A percentile compares a stretch with the other conserved stretches of the same genome.
phyloP scores from a whole-genome alignment of 352 stramenopile species.

The Peronospora tabacina region DNA sequence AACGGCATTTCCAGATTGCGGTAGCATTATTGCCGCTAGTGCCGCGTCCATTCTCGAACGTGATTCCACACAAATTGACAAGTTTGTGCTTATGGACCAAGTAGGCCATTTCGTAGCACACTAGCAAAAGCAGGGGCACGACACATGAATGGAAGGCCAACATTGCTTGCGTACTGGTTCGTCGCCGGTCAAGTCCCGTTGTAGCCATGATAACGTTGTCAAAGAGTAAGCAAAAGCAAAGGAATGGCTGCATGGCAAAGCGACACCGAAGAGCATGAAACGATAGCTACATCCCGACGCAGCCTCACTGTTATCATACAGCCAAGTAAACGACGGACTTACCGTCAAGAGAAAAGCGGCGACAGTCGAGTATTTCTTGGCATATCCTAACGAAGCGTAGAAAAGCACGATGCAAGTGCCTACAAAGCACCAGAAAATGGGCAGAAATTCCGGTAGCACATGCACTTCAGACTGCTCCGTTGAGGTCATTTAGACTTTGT shows the following conservation, averaged over 20 bases:
- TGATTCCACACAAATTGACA: slow-evolving; percentile 88
- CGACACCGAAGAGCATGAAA: slow-evolving; percentile 1
- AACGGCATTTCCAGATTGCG: slow-evolving; percentile 16
- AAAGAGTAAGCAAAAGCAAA: slow-evolving; percentile 71
- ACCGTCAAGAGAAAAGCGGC: slow-evolving; percentile 74
- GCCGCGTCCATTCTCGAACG: slow-evolving; percentile 64
- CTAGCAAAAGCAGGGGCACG: slow-evolving; percentile 76
- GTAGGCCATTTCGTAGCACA: slow-evolving; percentile 88
- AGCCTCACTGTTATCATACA: no score
- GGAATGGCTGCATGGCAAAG: slow-evolving; percentile 46
- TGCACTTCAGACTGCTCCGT: slow-evolving; percentile 32
- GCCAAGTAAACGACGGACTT: slow-evolving; percentile 8
- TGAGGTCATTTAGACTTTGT: slow-evolving; percentile 8
- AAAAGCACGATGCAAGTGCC: slow-evolving; percentile 53
- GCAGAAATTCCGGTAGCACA: slow-evolving; percentile 41
- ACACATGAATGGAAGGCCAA: slow-evolving; percentile 77
- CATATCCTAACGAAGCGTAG: slow-evolving; percentile 66
- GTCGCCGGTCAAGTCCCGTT: slow-evolving; percentile 54
- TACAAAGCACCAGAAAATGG: slow-evolving; percentile 71
- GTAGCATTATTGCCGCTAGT: slow-evolving; percentile 19
- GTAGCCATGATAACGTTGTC: slow-evolving; percentile 78
- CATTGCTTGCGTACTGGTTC: slow-evolving; percentile 55
- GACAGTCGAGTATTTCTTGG: slow-evolving; percentile 62
- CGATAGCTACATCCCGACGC: no score
- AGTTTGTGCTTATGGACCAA: slow-evolving; percentile 86